Conservation (phyloP, 148 eudicot species). For the Rhododendron williamsianum region DNA sequence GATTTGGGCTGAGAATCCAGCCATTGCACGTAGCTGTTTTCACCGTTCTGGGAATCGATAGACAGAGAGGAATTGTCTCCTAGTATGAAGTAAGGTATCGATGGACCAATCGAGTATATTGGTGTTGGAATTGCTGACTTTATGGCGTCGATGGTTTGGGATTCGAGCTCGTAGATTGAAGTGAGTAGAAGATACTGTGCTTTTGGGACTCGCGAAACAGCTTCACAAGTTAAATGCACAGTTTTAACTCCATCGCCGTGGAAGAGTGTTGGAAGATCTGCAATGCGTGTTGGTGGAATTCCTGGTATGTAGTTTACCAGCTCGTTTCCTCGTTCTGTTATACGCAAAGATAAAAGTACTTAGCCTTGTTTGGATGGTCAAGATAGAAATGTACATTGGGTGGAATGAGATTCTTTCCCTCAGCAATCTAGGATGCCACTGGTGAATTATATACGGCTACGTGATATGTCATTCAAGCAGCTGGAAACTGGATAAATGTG, state of each 20-base stretch:
- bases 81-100: constrained; percentile 39
- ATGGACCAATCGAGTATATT: constrained; percentile 22
- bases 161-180: constrained; percentile 31
- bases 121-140: constrained; percentile 3
- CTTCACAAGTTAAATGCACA: constrained; percentile 10
- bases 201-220: constrained; percentile 24
- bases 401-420: background rate
- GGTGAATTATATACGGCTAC: background rate
- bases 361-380: background rate
- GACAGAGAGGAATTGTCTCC: background rate
- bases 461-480: too few species aligned
- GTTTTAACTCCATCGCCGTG: constrained; percentile 22
- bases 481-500: background rate
- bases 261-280: constrained; percentile 41
- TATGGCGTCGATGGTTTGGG: constrained; percentile 16
- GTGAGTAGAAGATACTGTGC: constrained; percentile 33
- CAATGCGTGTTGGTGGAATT: constrained; percentile 41
- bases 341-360: too few species aligned
- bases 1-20: constrained; percentile 24
- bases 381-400: background rate
- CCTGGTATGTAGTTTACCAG: constrained; percentile 57
- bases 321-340: constrained; percentile 41
- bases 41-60: background rate
- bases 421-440: background rate
- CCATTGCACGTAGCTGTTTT: constrained; percentile 36